Conservation (phyloP, 768 basidiomycete genomes). For the Mycena leptocephala region DNA sequence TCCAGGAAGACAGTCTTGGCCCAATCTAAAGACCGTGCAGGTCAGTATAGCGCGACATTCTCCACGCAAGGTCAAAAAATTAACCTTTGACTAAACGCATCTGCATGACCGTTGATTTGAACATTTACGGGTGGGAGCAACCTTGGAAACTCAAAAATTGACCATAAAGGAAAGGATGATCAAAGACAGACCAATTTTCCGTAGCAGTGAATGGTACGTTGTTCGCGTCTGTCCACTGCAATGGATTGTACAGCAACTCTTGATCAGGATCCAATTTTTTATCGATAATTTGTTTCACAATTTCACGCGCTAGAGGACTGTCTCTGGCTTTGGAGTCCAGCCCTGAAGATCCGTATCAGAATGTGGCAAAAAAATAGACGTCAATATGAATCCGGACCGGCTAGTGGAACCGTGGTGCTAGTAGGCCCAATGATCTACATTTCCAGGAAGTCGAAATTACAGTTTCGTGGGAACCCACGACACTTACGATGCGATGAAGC, state of each 20-base stretch:
- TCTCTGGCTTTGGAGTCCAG: conserved; percentile 68
- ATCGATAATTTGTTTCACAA: too few species aligned
- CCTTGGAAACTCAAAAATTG: not conserved
- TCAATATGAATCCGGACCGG: conserved; percentile 41
- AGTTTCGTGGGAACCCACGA: too few species aligned
- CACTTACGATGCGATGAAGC: too few species aligned
- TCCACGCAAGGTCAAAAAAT: not conserved
- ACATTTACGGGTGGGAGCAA: conserved; percentile 58
- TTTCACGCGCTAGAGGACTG: too few species aligned
- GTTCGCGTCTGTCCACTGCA: conserved; percentile 64
- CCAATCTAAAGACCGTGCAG: conserved; percentile 50
- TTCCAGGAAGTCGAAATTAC: too few species aligned
- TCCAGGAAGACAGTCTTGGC: conserved; percentile 65
- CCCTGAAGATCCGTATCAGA: conserved; percentile 28
- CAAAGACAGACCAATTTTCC: conserved; percentile 56
- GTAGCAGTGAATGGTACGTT: conserved; percentile 58
- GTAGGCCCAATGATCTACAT: too few species aligned
- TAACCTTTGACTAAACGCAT: conserved; percentile 68
- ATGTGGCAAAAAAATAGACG: not conserved
- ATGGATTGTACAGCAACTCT: conserved; percentile 64
- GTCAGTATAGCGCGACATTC: not conserved
- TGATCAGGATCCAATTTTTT: too few species aligned
- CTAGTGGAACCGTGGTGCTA: too few species aligned
- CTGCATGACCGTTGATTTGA: conserved; percentile 64
- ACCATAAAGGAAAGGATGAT: not conserved